Evolutionary conservation across 2,329 filamentous ascomycete genomes (phyloP).

Genomic region (Colletotrichum lupini): DNA sequence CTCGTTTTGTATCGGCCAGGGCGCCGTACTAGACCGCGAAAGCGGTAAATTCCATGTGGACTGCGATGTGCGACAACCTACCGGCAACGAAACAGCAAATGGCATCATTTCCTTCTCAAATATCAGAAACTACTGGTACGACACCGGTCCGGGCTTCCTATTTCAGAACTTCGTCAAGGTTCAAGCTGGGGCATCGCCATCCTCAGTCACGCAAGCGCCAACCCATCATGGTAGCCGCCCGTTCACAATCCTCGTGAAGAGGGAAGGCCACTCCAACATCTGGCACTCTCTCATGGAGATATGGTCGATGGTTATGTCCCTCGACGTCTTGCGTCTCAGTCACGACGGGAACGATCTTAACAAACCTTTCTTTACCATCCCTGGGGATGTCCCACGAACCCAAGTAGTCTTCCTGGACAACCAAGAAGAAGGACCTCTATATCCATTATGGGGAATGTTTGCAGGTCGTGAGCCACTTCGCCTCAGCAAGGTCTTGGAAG

Average conservation of each 20-base stretch:
- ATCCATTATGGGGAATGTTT: conserved; percentile 51
- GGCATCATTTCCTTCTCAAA: too few relatives aligned
- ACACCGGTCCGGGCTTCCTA: too few relatives aligned
- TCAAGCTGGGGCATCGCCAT: too few relatives aligned
- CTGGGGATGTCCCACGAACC: conserved; percentile 39
- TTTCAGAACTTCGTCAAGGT: too few relatives aligned
- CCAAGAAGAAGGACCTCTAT: conserved; percentile 46
- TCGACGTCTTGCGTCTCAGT: conserved; percentile 47
- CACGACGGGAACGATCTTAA: conserved; percentile 22
- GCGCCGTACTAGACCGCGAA: too few relatives aligned
- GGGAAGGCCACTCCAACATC: conserved; percentile 46
- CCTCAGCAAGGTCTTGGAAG: conserved; percentile 38
- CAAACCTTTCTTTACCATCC: conserved; percentile 37
- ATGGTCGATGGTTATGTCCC: conserved; percentile 44
- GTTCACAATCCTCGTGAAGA: conserved; percentile 43
- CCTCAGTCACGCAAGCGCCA: too few relatives aligned
- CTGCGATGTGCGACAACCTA: too few relatives aligned
- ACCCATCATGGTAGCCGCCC: too few relatives aligned
- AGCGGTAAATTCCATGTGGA: too few relatives aligned
- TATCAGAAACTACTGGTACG: too few relatives aligned
- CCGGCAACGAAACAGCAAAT: too few relatives aligned
- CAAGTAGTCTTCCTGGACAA: conserved; percentile 51
- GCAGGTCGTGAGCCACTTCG: conserved; percentile 44
- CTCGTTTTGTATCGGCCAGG: too few relatives aligned
- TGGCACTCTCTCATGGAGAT: conserved; percentile 51